Percentiles rank a stretch among this genome's conserved stretches.
phyloP scores from a whole-genome alignment of 164 flowering plant species.

The Nymphaea thermarum region DNA sequence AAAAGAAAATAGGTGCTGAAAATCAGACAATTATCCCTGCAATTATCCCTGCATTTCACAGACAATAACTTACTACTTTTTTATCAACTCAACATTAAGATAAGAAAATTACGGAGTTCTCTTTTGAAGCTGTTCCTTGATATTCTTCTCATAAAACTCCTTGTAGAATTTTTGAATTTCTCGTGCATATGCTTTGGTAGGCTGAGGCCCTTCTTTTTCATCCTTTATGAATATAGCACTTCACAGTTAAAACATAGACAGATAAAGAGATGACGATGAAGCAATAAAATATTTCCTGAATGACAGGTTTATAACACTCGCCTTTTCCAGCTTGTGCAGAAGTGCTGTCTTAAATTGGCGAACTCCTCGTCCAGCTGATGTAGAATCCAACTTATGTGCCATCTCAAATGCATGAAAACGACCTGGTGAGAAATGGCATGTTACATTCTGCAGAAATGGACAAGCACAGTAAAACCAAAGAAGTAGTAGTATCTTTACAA shows the following conservation, averaged over 20 bases:
- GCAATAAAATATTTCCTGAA: too few relatives aligned
- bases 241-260: background rate
- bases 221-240: background rate
- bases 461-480: too few relatives aligned
- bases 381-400: constrained; percentile 74
- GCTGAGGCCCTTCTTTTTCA: too few relatives aligned
- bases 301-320: constrained; percentile 2
- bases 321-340: constrained; percentile 74
- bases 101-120: constrained; percentile 72
- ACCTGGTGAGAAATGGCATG: constrained; percentile 32
- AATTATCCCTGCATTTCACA: background rate
- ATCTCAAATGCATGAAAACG: constrained; percentile 95
- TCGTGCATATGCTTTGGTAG: constrained; percentile 45
- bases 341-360: constrained; percentile 90
- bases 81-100: constrained; percentile 5
- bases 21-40: background rate
- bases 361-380: constrained; percentile 78
- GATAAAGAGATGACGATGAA: background rate
- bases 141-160: constrained; percentile 49
- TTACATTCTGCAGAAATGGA: too few relatives aligned
- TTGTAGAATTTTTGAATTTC: constrained; percentile 71
- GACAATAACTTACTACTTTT: background rate
- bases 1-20: background rate
- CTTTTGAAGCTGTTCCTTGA: constrained; percentile 46
- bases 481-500: too few relatives aligned